Evolutionary conservation across 2,329 filamentous ascomycete species (phyloP).

Genomic region (Diaporthe citri): DNA sequence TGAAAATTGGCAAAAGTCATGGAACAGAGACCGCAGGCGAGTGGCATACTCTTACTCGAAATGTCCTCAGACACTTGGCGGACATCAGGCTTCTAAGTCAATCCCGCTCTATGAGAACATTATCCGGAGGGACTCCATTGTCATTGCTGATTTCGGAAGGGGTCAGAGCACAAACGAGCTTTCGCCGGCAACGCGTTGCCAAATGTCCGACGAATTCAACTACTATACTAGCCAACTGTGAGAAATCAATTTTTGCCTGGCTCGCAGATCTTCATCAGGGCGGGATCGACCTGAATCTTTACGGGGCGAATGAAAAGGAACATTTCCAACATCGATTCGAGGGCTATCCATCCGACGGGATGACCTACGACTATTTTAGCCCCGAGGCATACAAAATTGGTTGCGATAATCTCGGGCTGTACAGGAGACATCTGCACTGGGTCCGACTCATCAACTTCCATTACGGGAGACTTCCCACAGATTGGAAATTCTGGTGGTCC

Average conservation of each 20-base stretch:
- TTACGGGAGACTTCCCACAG: not conserved
- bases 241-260: not conserved
- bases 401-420: too few species aligned
- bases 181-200: accelerated
- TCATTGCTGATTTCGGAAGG: not conserved
- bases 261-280: not conserved
- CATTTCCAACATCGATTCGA: not conserved
- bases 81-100: not conserved
- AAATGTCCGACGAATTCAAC: not conserved
- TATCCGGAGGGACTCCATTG: not conserved
- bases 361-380: too few species aligned
- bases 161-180: not conserved
- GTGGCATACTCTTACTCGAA: not conserved
- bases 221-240: not conserved
- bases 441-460: not conserved
- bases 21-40: not conserved
- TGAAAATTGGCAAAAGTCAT: not conserved
- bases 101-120: too few species aligned
- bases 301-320: not conserved
- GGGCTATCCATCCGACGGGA: too few species aligned
- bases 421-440: accelerated
- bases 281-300: not conserved
- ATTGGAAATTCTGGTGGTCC: conserved; percentile 12
- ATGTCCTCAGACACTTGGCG: not conserved
- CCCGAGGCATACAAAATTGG: too few species aligned